A percentile compares a stretch with the other conserved stretches of the same genome.
Evolutionary conservation across 176 grass and related monocot genomes (phyloP).

Genomic region (Carex myosuroides): DNA sequence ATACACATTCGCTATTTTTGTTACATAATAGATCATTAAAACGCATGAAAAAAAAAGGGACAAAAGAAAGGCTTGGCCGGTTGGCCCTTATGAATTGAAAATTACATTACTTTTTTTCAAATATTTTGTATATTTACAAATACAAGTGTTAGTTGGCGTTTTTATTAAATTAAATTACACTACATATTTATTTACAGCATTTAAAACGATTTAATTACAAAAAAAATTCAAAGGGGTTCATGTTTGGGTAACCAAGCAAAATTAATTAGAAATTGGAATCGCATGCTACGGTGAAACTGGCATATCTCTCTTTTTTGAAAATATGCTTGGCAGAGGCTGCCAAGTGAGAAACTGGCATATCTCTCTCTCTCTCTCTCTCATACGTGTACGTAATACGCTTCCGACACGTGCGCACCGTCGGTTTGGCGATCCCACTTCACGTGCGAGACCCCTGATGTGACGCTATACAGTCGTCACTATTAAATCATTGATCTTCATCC

Average conservation of each 20-base stretch:
- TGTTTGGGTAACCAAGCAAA: not conserved
- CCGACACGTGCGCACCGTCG: slow-evolving; percentile 23
- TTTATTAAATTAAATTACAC: too few species aligned
- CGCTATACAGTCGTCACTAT: slow-evolving; percentile 2
- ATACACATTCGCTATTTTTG: too few species aligned
- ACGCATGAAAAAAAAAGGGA: too few species aligned
- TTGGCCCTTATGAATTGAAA: too few species aligned
- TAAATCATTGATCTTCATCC: slow-evolving; percentile 1
- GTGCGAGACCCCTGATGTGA: slow-evolving; percentile 4
- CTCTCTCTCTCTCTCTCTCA: not conserved
- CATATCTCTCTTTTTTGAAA: too few species aligned
- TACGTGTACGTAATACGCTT: not conserved
- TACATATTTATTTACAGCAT: too few species aligned
- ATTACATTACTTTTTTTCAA: too few species aligned
- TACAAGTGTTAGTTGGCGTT: too few species aligned
- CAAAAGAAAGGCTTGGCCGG: too few species aligned
- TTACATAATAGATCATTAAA: too few species aligned
- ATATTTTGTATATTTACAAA: too few species aligned
- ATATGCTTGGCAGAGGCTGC: too few species aligned
- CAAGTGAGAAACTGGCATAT: not conserved
- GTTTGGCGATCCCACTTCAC: slow-evolving; percentile 3
- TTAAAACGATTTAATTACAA: not conserved
- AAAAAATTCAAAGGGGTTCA: not conserved
- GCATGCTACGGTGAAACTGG: not conserved
- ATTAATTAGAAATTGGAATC: not conserved